Conservation (phyloP, 768 basidiomycete genomes). For the Polyporus arcularius region DNA sequence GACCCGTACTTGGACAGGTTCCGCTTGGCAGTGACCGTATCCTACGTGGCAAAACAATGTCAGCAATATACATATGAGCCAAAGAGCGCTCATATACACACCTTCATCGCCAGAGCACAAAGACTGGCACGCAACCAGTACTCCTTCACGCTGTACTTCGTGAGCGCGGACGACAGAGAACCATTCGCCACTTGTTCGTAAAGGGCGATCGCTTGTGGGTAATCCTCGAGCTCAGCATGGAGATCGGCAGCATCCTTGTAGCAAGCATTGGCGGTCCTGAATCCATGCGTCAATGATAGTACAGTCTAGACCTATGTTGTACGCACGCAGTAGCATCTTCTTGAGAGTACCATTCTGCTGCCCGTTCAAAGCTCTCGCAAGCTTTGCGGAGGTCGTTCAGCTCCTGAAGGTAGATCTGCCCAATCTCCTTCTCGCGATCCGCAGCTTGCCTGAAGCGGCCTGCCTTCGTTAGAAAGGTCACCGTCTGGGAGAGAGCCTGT, state of each 20-base stretch:
- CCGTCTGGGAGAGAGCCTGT: constrained; percentile 81
- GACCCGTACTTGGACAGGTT: constrained; percentile 75
- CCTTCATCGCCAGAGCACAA: constrained; percentile 86
- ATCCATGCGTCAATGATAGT: neutral
- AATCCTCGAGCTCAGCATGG: constrained; percentile 87
- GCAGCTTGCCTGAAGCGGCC: constrained; percentile 98
- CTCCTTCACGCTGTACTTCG: constrained; percentile 99
- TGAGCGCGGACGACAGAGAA: constrained; percentile 76
- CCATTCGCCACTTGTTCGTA: constrained; percentile 91
- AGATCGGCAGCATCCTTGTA: constrained; percentile 97
- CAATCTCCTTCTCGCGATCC: constrained; percentile 97
- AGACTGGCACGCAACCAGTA: constrained; percentile 89
- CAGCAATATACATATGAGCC: neutral
- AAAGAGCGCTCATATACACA: constrained; percentile 39
- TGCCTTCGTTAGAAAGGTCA: constrained; percentile 75
- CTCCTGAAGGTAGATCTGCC: constrained; percentile 88
- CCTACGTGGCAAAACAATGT: constrained; percentile 45
- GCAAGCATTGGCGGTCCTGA: constrained; percentile 92
- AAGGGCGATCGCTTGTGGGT: constrained; percentile 77
- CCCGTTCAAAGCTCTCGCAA: constrained; percentile 87
- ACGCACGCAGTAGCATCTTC: constrained; percentile 96
- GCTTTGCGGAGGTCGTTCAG: constrained; percentile 78
- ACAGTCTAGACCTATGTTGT: neutral
- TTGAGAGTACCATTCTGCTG: constrained; percentile 96
- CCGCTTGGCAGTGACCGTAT: constrained; percentile 78